phyloP scores from a whole-genome alignment of 495 filamentous ascomycete genomes.

The Immersiella caudata region DNA sequence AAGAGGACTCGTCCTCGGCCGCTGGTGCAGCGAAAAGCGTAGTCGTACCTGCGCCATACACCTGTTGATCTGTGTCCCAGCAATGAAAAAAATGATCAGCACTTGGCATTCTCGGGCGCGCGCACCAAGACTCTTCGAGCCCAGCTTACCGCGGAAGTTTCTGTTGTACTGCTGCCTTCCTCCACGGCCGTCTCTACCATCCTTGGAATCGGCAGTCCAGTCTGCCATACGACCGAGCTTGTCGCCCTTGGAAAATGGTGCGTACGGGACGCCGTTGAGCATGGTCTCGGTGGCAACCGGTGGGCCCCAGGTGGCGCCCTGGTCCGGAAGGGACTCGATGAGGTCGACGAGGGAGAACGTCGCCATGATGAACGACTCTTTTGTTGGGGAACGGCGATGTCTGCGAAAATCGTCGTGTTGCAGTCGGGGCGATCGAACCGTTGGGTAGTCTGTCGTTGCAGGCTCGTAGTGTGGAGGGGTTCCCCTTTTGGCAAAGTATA shows the following conservation, averaged over 20 bases:
- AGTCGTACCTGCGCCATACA: constrained; percentile 88
- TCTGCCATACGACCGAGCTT: constrained; percentile 99
- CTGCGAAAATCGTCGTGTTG: neutral
- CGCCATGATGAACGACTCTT: constrained; percentile 33
- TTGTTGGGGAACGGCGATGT: neutral
- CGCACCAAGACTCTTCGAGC: neutral
- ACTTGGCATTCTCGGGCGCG: neutral
- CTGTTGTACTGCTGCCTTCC: constrained; percentile 86
- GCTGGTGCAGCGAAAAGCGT: constrained; percentile 85
- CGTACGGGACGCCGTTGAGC: constrained; percentile 91
- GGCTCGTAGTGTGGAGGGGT: constrained; percentile 18
- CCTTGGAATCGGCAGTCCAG: constrained; percentile 95
- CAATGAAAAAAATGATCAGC: neutral
- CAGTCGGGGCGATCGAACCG: neutral
- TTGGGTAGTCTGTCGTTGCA: neutral
- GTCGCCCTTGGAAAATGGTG: constrained; percentile 97
- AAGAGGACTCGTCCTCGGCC: constrained; percentile 93
- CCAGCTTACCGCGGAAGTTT: constrained; percentile 78
- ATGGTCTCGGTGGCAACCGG: constrained; percentile 77
- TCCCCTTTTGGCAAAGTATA: constrained; percentile 15
- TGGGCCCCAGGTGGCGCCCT: constrained; percentile 82
- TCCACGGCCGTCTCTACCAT: constrained; percentile 70
- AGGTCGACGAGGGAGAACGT: constrained; percentile 52
- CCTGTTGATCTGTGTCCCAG: constrained; percentile 75
- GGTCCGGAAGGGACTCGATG: constrained; percentile 59